These are phyloP conservation scores for Triticum turgidum DNA, from an alignment of 176 grass and related monocot species.

Conservation along the genomic window DNA sequence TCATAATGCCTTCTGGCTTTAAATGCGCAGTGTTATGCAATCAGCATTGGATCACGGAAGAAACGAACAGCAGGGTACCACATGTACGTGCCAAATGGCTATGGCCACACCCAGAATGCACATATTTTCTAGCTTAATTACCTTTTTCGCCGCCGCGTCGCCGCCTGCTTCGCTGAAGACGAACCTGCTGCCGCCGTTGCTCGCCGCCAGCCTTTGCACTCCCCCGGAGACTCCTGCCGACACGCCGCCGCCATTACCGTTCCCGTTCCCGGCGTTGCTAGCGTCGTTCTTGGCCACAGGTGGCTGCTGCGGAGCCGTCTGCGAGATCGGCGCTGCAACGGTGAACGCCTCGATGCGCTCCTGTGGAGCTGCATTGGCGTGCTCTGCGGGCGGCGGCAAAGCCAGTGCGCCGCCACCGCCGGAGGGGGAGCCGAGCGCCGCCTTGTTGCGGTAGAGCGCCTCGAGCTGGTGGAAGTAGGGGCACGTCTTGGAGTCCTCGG, in stretches of 20 bases:
- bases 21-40: constrained; percentile 58
- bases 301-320: constrained; percentile 40
- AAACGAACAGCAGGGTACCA: constrained; percentile 45
- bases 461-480: constrained; percentile 99
- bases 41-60: constrained; percentile 67
- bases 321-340: constrained; percentile 34
- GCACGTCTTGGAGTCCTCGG: constrained; percentile 96
- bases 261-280: constrained; percentile 22
- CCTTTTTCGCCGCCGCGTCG: constrained; percentile 57
- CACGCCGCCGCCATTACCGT: not conserved
- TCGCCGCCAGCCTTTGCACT: constrained; percentile 36
- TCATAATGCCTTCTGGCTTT: constrained; percentile 96
- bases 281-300: constrained; percentile 33
- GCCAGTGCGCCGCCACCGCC: not conserved
- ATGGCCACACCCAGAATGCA: constrained; percentile 29
- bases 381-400: not conserved
- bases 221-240: constrained; percentile 21
- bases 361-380: constrained; percentile 23
- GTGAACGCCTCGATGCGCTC: constrained; percentile 14
- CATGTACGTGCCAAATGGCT: constrained; percentile 45
- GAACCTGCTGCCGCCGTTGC: constrained; percentile 56
- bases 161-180: constrained; percentile 31
- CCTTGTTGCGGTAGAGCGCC: constrained; percentile 88
- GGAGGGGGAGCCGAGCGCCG: constrained; percentile 8
- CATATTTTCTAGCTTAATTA: constrained; percentile 33